Percentiles rank a stretch among this genome's conserved stretches.
Evolutionary conservation across 2,329 filamentous ascomycete genomes (phyloP).

Genomic region (Anthostomella pinea): DNA sequence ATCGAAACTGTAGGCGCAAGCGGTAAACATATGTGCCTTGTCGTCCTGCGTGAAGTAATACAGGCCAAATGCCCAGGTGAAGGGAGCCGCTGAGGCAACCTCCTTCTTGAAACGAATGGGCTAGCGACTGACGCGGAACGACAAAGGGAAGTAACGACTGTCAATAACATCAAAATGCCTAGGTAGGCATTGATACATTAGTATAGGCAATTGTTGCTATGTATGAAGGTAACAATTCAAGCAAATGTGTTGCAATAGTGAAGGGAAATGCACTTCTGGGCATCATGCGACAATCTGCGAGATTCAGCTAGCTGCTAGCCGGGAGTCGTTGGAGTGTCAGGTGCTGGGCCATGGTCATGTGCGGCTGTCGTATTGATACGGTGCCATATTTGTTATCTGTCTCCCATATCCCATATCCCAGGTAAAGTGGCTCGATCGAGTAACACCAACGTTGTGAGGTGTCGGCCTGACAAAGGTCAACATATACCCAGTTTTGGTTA

Average conservation of each 20-base stretch:
- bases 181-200: too few relatives aligned
- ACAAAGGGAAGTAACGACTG: too few relatives aligned
- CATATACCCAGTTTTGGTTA: too few relatives aligned
- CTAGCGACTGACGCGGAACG: too few relatives aligned
- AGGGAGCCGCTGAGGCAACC: too few relatives aligned
- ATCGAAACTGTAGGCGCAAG: not conserved
- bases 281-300: not conserved
- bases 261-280: not conserved
- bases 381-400: slow-evolving; percentile 1
- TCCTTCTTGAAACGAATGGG: too few relatives aligned
- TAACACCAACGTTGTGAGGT: not conserved
- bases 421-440: not conserved
- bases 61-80: too few relatives aligned
- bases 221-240: not conserved
- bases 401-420: not conserved
- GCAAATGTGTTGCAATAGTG: not conserved
- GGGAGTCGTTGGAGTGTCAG: not conserved
- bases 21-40: too few relatives aligned
- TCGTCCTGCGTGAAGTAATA: too few relatives aligned
- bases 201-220: too few relatives aligned
- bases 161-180: too few relatives aligned
- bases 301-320: not conserved
- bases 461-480: too few relatives aligned
- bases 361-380: slow-evolving; percentile 9
- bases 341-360: slow-evolving; percentile 5